Evolutionary conservation across 2,329 filamentous ascomycete genomes (phyloP).

Genomic region (Fusarium phyllophilum): DNA sequence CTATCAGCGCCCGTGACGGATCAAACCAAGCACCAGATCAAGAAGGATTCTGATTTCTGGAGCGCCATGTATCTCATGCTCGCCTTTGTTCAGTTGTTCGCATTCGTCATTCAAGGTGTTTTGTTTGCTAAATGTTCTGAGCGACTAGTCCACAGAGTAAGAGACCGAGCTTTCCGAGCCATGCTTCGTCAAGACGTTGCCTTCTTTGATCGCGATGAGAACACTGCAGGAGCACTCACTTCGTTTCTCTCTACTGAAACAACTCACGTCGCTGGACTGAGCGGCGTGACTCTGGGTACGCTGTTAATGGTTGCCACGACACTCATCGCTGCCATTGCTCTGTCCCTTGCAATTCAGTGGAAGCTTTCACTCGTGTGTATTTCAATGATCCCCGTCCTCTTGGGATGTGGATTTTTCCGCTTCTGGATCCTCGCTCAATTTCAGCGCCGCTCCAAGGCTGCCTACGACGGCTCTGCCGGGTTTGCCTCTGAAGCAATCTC

Average conservation of each 20-base stretch:
- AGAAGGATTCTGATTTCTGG: conserved; percentile 84
- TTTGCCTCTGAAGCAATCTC: conserved; percentile 95
- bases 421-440: conserved; percentile 87
- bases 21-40: conserved; percentile 64
- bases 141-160: conserved; percentile 82
- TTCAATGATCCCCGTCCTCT: conserved; percentile 78
- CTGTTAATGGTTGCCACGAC: conserved; percentile 84
- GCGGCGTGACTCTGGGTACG: conserved; percentile 87
- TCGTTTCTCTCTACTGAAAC: conserved; percentile 91
- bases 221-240: conserved; percentile 88
- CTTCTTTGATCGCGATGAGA: conserved; percentile 91
- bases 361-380: conserved; percentile 87
- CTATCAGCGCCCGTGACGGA: conserved; percentile 66
- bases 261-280: conserved; percentile 87
- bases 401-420: conserved; percentile 85
- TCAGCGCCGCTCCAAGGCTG: conserved; percentile 79
- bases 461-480: conserved; percentile 82
- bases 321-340: conserved; percentile 75
- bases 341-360: conserved; percentile 84
- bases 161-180: conserved; percentile 83
- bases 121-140: conserved; percentile 89
- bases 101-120: conserved; percentile 74
- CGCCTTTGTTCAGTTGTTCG: conserved; percentile 76
- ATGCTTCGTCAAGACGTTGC: conserved; percentile 93
- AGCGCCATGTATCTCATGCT: conserved; percentile 89